These are phyloP conservation scores for Colletotrichum trifolii DNA, from an alignment of 2,329 filamentous ascomycete species.

Conservation along the genomic window DNA sequence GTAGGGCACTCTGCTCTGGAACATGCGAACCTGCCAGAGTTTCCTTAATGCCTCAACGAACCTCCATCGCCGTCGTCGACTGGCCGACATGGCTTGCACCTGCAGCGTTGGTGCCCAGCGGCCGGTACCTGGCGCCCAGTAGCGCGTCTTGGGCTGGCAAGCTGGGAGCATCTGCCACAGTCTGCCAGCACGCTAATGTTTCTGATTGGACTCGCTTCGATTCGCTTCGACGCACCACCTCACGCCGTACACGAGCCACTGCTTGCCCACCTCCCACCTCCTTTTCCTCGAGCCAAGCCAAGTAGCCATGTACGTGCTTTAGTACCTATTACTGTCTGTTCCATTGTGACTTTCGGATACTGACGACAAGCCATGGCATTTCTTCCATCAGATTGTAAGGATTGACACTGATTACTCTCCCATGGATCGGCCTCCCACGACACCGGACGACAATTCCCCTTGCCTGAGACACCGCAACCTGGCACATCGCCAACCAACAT, in stretches of 20 bases:
- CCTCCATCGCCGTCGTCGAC: background rate
- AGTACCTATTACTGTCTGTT: background rate
- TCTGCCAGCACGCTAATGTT: slow-evolving; percentile 36
- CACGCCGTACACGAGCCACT: slow-evolving; percentile 35
- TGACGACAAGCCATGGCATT: background rate
- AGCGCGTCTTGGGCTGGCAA: background rate
- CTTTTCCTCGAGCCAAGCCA: slow-evolving; percentile 1
- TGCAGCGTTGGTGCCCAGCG: slow-evolving; percentile 17
- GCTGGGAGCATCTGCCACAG: slow-evolving; percentile 21
- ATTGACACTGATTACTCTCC: slow-evolving; percentile 29
- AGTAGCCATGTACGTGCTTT: no score
- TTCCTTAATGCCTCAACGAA: background rate
- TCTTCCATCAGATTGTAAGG: slow-evolving; percentile 26
- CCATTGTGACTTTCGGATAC: background rate
- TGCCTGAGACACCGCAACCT: slow-evolving; percentile 24
- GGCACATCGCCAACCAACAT: background rate
- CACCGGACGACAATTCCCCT: slow-evolving; percentile 35
- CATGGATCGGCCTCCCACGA: slow-evolving; percentile 29
- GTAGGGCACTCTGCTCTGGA: no score
- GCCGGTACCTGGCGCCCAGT: slow-evolving; percentile 2
- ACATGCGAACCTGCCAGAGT: background rate
- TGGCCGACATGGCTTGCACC: background rate
- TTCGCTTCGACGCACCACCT: background rate
- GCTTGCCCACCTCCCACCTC: slow-evolving; percentile 21
- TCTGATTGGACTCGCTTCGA: slow-evolving; percentile 36